Base-by-base conservation (phyloP, 1,284 basidiomycete genomes). In the Cryptococcus wingfieldii region DNA sequence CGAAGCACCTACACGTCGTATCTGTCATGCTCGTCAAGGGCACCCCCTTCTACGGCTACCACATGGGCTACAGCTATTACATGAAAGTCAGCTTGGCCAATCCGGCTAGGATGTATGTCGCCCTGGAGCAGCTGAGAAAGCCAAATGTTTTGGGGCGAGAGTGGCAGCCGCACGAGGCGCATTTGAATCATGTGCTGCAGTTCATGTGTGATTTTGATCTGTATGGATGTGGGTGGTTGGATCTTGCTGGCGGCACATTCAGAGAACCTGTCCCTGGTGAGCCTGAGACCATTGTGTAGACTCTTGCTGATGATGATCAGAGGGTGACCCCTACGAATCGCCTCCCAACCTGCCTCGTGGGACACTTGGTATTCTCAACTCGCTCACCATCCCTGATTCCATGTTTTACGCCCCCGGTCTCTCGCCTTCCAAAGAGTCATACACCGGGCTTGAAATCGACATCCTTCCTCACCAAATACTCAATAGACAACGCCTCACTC, bases 181-280 rank as follows among this genome's bases (percentile, higher is more conserved):
- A 98, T 77, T 81, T 98, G 67, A 88, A 84, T 68, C 97, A 87
- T 72, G 80, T 86, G 44, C 80, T 98, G 25, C 94, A 98, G 76
- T 97, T 97, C 78, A 84, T 98, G 83, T 88, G 88, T 72, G 95
- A 98, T 77, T 94, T 90, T 75, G 92, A 92, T 58, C 80, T 98
- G 38, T 96, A 93, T 68, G 95, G 95, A 2, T 98, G 95, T 72
- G 92, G 89, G 9, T 90, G 86, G 83, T 80, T 98, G 48, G 86
- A 95, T 56, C 66, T 83, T 3, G 75, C 73, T 16, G 77, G 80
- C 12, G 79, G 78, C 5, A 72, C 67, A n/a, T 82, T 83, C 50
- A 72, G 83, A 1, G 71, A 77, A 31, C 80, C 79, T 6, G 63
- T 81, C 1, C 80, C 81, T 5, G 78, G 78, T 75, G 54, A 60